These are phyloP conservation scores for Hypoxylon sp. DNA, from an alignment of 2,329 filamentous ascomycete genomes.

Conservation along the genomic window DNA sequence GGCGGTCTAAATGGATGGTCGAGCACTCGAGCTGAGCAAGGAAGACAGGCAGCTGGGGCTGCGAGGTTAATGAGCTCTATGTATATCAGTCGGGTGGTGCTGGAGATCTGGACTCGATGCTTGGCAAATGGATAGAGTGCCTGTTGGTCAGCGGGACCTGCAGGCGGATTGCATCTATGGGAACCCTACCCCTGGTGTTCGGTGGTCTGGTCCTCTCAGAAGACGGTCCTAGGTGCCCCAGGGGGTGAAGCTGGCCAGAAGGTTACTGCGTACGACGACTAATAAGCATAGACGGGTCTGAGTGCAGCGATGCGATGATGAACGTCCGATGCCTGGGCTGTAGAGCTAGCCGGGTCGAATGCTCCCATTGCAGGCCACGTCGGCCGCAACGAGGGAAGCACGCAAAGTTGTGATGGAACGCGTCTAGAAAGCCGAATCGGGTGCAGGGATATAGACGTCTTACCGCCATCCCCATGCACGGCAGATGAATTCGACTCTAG, in stretches of 20 bases:
- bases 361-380: conserved; percentile 28
- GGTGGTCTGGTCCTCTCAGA: conserved; percentile 28
- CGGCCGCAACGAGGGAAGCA: conserved; percentile 18
- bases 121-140: conserved; percentile 30
- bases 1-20: conserved; percentile 13
- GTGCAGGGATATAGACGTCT: conserved; percentile 32
- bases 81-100: conserved; percentile 36
- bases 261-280: conserved; percentile 25
- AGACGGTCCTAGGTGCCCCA: conserved; percentile 14
- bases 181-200: conserved; percentile 13
- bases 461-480: conserved; percentile 27
- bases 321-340: conserved; percentile 23
- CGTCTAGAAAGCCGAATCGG: conserved; percentile 34
- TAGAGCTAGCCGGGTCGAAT: conserved; percentile 20
- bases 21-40: conserved; percentile 22
- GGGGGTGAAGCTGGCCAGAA: conserved; percentile 22
- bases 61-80: conserved; percentile 30
- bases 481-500: conserved; percentile 36
- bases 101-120: conserved; percentile 35
- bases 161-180: conserved; percentile 36
- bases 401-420: conserved; percentile 24
- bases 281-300: conserved; percentile 29
- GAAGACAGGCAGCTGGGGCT: conserved; percentile 13
- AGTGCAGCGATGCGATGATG: conserved; percentile 21
- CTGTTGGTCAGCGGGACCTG: conserved; percentile 41